Base-by-base conservation (phyloP, 192 early-diverging fungal species). In the Coemansia sp. region DNA sequence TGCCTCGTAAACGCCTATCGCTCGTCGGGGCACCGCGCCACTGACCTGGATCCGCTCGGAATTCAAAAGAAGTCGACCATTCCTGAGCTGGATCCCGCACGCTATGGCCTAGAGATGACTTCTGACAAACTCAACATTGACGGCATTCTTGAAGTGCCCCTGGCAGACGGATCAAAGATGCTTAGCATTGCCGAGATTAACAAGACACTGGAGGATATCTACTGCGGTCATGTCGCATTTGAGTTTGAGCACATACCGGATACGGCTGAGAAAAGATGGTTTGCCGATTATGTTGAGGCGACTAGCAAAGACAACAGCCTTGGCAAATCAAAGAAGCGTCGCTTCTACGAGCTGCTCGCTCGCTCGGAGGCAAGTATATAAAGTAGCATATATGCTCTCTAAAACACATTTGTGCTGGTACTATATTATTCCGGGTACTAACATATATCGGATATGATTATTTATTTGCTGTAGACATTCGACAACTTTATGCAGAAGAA, bases 401-500 rank as follows among this genome's bases (percentile, higher is more conserved):
- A n/a, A n/a, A n/a, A n/a, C n/a, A n/a, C n/a, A n/a, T n/a, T n/a
- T n/a, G n/a, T n/a, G n/a, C n/a, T n/a, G n/a, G n/a, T n/a, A 24
- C 56, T 46, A 11, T 41, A 34, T 40, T 2, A 22, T 37, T 38
- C 30, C n/a, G 9, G 6, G 17, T 41, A 38, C 70, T 27, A 24
- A n/a, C 17, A 27, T 15, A 33, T 25, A 41, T 57, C 14, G 23
- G 59, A 10, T 67, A 18, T 41, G 21, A 15, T 42, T 54, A n/a
- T 40, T 7, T 19, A 23, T 62, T 53, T 21, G 2, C 30, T 38
- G 15, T 72, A 92, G 86, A 80, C 84, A 21, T 98, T 98, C 83
- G 96, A 98, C 75, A 94, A 93, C 62, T 98, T 96, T 72, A 95
- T 98, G 92, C 90, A 90, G 49, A 96, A 95, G 61, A 92, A 90